phyloP scores from a whole-genome alignment of 1,284 basidiomycete species.

The Pyrrhoderma lamaoense region DNA sequence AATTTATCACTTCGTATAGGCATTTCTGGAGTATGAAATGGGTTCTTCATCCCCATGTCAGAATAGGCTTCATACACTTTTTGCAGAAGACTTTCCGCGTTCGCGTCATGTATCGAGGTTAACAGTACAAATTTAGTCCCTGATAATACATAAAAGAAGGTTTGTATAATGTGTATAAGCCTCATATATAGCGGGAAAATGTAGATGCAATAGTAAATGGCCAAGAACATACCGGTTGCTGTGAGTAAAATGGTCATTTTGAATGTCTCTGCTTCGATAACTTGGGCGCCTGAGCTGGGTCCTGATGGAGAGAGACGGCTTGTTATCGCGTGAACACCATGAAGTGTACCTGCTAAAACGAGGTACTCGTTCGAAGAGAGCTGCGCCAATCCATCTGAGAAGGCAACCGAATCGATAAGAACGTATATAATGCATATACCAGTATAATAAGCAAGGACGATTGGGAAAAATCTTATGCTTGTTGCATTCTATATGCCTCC shows the following conservation, averaged over 20 bases:
- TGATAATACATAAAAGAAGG: conserved; percentile 31
- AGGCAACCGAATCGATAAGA: conserved; percentile 17
- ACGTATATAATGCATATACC: too few species aligned
- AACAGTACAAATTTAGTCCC: conserved; percentile 97
- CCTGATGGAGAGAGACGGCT: conserved; percentile 83
- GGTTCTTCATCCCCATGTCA: conserved; percentile 98
- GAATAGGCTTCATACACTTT: conserved; percentile 88
- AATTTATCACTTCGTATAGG: conserved; percentile 91
- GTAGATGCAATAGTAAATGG: conserved; percentile 4
- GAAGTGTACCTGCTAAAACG: conserved; percentile 93
- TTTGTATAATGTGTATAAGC: not conserved
- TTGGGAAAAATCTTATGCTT: too few species aligned
- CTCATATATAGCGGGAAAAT: not conserved
- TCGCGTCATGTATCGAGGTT: conserved; percentile 69
- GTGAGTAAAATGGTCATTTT: conserved; percentile 88
- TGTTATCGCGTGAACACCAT: conserved; percentile 98
- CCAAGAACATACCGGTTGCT: conserved; percentile 70
- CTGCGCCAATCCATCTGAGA: conserved; percentile 75
- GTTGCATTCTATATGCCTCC: too few species aligned
- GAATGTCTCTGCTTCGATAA: conserved; percentile 91
- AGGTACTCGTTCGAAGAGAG: conserved; percentile 96
- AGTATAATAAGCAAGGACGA: too few species aligned
- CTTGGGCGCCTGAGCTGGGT: conserved; percentile 80
- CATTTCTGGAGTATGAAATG: conserved; percentile 98
- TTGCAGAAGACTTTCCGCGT: conserved; percentile 67